These are phyloP conservation scores for Xylariaceae sp. DNA, from an alignment of 2,329 filamentous ascomycete species.

Conservation along the genomic window DNA sequence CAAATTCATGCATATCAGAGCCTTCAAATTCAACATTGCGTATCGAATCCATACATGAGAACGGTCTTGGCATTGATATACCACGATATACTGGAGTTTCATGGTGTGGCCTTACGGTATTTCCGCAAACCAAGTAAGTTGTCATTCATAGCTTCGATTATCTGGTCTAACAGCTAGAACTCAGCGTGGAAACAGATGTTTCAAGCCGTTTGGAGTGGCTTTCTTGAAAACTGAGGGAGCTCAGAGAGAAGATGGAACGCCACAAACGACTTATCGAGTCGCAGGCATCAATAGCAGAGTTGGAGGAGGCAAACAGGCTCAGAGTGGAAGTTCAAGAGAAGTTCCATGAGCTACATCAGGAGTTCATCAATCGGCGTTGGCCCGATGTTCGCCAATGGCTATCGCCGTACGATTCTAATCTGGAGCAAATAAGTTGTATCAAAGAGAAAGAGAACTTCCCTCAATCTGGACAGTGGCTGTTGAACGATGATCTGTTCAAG, in stretches of 20 bases:
- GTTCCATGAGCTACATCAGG: conserved; percentile 2
- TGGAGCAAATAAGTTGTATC: conserved; percentile 8
- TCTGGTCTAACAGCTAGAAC: neutral
- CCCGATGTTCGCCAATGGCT: conserved; percentile 13
- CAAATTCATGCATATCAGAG: conserved; percentile 27
- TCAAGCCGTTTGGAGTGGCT: conserved; percentile 28
- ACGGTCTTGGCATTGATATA: conserved; percentile 30
- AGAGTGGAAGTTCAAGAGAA: conserved; percentile 10
- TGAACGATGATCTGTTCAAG: conserved; percentile 18
- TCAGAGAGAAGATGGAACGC: conserved; percentile 24
- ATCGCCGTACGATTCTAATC: conserved; percentile 6
- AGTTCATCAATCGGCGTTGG: conserved; percentile 6
- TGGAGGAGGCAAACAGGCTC: conserved; percentile 19
- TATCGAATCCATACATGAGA: conserved; percentile 24
- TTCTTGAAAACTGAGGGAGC: conserved; percentile 22
- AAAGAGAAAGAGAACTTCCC: conserved; percentile 9
- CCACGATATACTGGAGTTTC: conserved; percentile 34
- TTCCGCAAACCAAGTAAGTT: conserved; percentile 19
- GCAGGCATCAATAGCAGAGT: conserved; percentile 23
- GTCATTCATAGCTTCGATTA: too few species aligned
- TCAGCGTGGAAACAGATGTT: conserved; percentile 28
- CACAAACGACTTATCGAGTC: conserved; percentile 27
- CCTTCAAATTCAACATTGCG: conserved; percentile 18
- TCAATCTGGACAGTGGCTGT: conserved; percentile 26
- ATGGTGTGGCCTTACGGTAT: conserved; percentile 26